phyloP scores from a whole-genome alignment of 1,284 basidiomycete genomes.

The Gomphus bonarii region DNA sequence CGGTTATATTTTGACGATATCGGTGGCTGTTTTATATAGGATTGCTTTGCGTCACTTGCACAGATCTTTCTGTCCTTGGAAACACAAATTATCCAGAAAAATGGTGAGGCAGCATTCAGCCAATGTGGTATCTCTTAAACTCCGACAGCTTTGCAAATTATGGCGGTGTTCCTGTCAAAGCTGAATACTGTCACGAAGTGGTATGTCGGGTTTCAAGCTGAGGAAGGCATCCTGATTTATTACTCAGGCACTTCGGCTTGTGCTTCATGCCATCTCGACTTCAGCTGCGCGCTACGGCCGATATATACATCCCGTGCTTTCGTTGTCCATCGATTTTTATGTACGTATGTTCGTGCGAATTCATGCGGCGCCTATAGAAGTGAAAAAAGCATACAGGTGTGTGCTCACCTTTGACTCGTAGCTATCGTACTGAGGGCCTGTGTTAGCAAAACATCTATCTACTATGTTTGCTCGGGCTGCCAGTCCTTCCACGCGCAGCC shows the following conservation, averaged over 20 bases:
- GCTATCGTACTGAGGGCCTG: background rate
- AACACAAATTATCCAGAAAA: conserved; percentile 96
- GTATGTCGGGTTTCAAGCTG: conserved; percentile 30
- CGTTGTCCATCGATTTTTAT: conserved; percentile 96
- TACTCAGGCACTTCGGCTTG: conserved; percentile 73
- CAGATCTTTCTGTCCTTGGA: conserved; percentile 89
- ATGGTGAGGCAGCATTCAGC: conserved; percentile 45
- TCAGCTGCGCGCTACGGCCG: conserved; percentile 89
- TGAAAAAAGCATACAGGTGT: conserved; percentile 76
- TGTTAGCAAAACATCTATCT: conserved; percentile 68
- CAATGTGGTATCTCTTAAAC: background rate
- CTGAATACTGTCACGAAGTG: conserved; percentile 91
- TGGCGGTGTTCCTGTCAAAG: conserved; percentile 85
- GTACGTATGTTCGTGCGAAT: conserved; percentile 87
- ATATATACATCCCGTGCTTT: conserved; percentile 85
- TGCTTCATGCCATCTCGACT: conserved; percentile 77
- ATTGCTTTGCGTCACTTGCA: conserved; percentile 92
- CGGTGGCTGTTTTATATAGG: conserved; percentile 36
- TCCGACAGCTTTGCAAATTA: conserved; percentile 80
- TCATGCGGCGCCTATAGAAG: conserved; percentile 68
- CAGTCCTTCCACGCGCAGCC: conserved; percentile 74
- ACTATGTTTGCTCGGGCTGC: conserved; percentile 77
- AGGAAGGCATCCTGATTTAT: background rate
- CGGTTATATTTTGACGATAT: background rate
- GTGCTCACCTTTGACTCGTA: conserved; percentile 17